Evolutionary conservation across 352 stramenopile genomes (phyloP).

Genomic region (Phytophthora cryptogea): DNA sequence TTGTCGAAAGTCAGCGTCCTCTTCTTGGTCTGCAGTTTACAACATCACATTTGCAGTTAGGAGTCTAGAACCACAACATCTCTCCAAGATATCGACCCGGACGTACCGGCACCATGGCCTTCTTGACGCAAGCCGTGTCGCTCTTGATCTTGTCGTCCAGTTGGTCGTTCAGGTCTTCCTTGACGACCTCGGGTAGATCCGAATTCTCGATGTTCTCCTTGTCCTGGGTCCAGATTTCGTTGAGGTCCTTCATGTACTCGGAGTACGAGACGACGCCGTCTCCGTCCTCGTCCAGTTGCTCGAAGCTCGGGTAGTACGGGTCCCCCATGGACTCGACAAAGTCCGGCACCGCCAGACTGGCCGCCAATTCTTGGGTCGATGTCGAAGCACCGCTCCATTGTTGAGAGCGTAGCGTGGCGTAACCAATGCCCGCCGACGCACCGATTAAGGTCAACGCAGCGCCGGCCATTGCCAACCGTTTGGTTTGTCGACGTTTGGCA

Average conservation of each 20-base stretch:
- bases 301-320: slow-evolving; percentile 45
- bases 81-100: neutral
- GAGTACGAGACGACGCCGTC: slow-evolving; percentile 39
- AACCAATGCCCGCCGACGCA: slow-evolving; percentile 45
- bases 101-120: slow-evolving; percentile 47
- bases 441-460: slow-evolving; percentile 45
- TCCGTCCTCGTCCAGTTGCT: slow-evolving; percentile 39
- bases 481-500: slow-evolving; percentile 47
- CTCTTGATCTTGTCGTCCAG: slow-evolving; percentile 45
- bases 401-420: slow-evolving; percentile 30
- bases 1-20: slow-evolving; percentile 29
- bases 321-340: slow-evolving; percentile 44
- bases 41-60: neutral
- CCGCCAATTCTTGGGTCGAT: slow-evolving; percentile 18
- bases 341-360: slow-evolving; percentile 21
- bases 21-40: slow-evolving; percentile 33
- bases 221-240: slow-evolving; percentile 28
- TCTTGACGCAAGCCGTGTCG: slow-evolving; percentile 45
- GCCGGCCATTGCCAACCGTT: slow-evolving; percentile 45
- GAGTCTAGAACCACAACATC: neutral
- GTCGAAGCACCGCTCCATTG: slow-evolving; percentile 3
- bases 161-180: slow-evolving; percentile 39
- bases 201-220: slow-evolving; percentile 30
- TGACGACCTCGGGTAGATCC: slow-evolving; percentile 41
- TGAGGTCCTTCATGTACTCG: slow-evolving; percentile 45